Base-by-base conservation (phyloP, 768 basidiomycete species). In the Tylopilus sp. region DNA sequence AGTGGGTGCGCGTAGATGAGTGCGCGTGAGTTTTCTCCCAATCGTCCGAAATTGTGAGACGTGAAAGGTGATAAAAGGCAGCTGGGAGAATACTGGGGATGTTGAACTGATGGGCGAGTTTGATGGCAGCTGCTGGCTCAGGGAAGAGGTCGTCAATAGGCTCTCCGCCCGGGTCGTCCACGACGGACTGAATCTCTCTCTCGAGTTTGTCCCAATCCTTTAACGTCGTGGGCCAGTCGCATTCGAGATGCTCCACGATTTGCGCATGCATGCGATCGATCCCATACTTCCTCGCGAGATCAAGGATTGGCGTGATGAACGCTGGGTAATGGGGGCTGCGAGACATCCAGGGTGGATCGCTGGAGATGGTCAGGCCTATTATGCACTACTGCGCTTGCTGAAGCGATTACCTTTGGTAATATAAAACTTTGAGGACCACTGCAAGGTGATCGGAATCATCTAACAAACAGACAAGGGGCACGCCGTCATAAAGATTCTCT, bases 31-130 rank as follows among this genome's bases (percentile, higher is more conserved):
- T 26, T 52, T 51, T 34, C 3, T 65, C 53, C 64, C 56, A 58
- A 22, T 63, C 62, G 12, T 64, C 60, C 14, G 38, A 28, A 30
- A 57, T 52, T 4, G 55, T 52, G 22, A 64, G 41, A 19, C 57
- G 57, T 1, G 78, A 76, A 34, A 80, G 65, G 62, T 76, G 76
- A 63, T 81, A 81, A 59, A 73, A 80, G 0, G 76, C 74, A 56
- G 78, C 78, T 0, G 80, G 80, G 4, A 82, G 68, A 19, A 77
- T 63, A 17, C 68, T 63, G 17, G 67, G 70, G 16, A 79, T 61
- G 48, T 71, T 64, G 45, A 67, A 75, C 30, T 72, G 69, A 41
- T 70, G 72, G 0, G 77, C 79, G 30, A 82, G 73, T 30, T 64
- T 52, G 47, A 80, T 76, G 7, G 75, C 71, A 16, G 66, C 36